Percentiles rank a stretch among this genome's conserved stretches.
Conservation (phyloP, 2,329 filamentous ascomycete genomes). For the Trichoderma simmonsii region DNA sequence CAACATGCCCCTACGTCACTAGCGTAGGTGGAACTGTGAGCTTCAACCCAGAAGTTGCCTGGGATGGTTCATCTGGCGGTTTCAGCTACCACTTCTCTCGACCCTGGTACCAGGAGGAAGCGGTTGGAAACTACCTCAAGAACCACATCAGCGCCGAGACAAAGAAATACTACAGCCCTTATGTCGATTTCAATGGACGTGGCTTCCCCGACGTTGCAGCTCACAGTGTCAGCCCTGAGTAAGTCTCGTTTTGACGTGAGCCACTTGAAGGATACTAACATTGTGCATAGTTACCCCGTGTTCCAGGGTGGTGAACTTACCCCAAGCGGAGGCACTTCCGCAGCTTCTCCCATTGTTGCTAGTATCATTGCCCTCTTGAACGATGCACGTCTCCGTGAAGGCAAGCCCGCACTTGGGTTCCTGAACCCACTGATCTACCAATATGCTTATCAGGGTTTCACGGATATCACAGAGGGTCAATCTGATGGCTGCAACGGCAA, state of each 20-base stretch:
- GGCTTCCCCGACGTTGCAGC: slow-evolving; percentile 46
- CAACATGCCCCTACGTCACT: slow-evolving; percentile 45
- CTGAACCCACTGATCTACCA: slow-evolving; percentile 47
- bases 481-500: slow-evolving; percentile 36
- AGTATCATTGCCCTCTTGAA: slow-evolving; percentile 48
- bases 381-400: slow-evolving; percentile 41
- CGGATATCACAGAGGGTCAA: slow-evolving; percentile 34
- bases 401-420: slow-evolving; percentile 46
- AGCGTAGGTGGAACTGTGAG: slow-evolving; percentile 49
- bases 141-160: slow-evolving; percentile 40
- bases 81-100: slow-evolving; percentile 51
- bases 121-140: slow-evolving; percentile 42
- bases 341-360: slow-evolving; percentile 47
- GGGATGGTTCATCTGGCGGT: slow-evolving; percentile 47
- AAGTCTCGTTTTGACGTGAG: slow-evolving; percentile 31
- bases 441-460: slow-evolving; percentile 21
- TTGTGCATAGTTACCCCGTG: neutral
- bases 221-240: slow-evolving; percentile 53
- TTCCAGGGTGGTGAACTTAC: slow-evolving; percentile 29
- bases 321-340: slow-evolving; percentile 41
- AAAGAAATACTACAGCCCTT: slow-evolving; percentile 37
- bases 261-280: neutral
- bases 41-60: slow-evolving; percentile 38
- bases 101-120: slow-evolving; percentile 43
- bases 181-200: slow-evolving; percentile 39